phyloP scores from a whole-genome alignment of 2,329 filamentous ascomycete genomes.

The Calonectria pteridis region DNA sequence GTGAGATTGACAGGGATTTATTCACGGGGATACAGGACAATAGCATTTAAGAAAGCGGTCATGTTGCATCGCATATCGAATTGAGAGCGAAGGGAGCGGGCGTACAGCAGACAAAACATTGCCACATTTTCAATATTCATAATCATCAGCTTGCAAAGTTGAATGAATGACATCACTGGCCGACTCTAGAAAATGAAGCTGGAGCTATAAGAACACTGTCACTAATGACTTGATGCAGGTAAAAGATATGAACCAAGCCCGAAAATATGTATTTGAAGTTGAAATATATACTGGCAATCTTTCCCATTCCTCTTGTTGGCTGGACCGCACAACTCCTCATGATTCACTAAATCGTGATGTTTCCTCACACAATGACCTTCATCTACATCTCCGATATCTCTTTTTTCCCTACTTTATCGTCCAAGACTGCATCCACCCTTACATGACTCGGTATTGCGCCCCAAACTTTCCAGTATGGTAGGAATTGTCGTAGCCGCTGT shows the following conservation, averaged over 20 bases:
- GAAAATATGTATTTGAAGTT: neutral
- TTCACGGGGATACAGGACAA: neutral
- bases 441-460: too few relatives aligned
- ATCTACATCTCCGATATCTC: neutral
- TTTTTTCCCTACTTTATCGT: neutral
- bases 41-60: neutral
- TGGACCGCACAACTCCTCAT: neutral
- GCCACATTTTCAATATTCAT: neutral
- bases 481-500: neutral
- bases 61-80: neutral
- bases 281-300: neutral
- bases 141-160: neutral
- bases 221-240: neutral
- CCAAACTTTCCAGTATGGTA: neutral
- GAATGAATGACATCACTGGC: neutral
- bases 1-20: neutral
- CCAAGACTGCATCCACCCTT: neutral
- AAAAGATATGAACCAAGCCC: neutral
- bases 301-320: neutral
- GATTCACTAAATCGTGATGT: neutral
- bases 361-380: neutral
- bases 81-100: neutral
- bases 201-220: neutral
- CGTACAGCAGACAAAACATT: neutral
- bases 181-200: neutral